A percentile compares a stretch with the other conserved stretches of the same genome.
These are phyloP conservation scores for Orbilia quercus DNA, from an alignment of 2,329 filamentous ascomycete species.

Conservation along the genomic window DNA sequence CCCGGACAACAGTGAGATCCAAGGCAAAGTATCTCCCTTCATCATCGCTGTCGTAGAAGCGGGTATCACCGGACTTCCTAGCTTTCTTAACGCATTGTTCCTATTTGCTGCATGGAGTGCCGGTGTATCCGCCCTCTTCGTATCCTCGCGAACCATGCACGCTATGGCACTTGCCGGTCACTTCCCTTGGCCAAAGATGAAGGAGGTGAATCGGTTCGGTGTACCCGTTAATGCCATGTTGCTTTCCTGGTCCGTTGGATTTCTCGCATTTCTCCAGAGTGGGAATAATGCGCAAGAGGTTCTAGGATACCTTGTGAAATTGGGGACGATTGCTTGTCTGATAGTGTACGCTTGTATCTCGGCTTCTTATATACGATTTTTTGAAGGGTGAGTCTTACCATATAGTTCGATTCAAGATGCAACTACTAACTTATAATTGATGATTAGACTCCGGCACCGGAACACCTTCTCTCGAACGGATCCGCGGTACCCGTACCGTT, in stretches of 20 bases:
- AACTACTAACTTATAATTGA: neutral
- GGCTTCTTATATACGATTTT: slow-evolving; percentile 49
- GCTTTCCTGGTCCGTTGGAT: slow-evolving; percentile 62
- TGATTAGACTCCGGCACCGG: slow-evolving; percentile 30
- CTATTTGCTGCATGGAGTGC: slow-evolving; percentile 65
- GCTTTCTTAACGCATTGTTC: slow-evolving; percentile 66
- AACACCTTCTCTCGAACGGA: slow-evolving; percentile 54
- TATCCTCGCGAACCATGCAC: slow-evolving; percentile 64
- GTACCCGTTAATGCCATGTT: slow-evolving; percentile 64
- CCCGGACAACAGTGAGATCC: slow-evolving; percentile 54
- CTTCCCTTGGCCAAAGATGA: slow-evolving; percentile 62
- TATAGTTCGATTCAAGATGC: neutral
- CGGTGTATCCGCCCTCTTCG: slow-evolving; percentile 65
- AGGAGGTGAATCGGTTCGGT: slow-evolving; percentile 62
- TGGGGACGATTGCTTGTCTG: slow-evolving; percentile 48
- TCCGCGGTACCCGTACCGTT: slow-evolving; percentile 60
- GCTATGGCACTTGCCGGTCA: slow-evolving; percentile 64
- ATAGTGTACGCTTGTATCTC: slow-evolving; percentile 51
- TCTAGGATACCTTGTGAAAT: slow-evolving; percentile 49
- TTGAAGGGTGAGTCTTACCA: slow-evolving; percentile 39
- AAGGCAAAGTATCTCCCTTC: slow-evolving; percentile 60
- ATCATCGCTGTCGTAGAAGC: slow-evolving; percentile 64
- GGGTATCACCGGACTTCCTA: slow-evolving; percentile 62
- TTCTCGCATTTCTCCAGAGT: slow-evolving; percentile 62
- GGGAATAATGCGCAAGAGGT: slow-evolving; percentile 59